Percentiles rank a stretch among this genome's conserved stretches.
Conservation (phyloP, 345 rosid species). For the Gossypium bickii region DNA sequence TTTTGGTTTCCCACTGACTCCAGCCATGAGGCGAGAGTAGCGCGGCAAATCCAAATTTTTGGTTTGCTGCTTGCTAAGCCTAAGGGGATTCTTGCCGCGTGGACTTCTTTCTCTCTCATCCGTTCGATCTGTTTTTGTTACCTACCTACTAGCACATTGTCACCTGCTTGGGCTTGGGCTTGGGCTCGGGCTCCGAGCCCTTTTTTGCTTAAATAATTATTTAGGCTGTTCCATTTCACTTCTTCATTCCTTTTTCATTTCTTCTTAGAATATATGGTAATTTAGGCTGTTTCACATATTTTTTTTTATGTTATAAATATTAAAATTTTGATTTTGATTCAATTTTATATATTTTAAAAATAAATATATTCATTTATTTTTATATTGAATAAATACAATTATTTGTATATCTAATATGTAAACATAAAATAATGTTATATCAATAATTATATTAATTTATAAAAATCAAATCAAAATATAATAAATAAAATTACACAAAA, state of each 20-base stretch:
- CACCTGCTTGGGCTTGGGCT: not conserved
- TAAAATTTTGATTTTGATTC: no score
- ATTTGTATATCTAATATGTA: no score
- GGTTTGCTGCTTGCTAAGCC: not conserved
- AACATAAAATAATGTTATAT: no score
- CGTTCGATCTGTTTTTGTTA: not conserved
- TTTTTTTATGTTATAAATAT: no score
- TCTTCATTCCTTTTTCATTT: not conserved
- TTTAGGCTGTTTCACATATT: no score
- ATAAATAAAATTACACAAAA: no score
- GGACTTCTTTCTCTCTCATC: not conserved
- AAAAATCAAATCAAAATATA: no score
- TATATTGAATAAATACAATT: no score
- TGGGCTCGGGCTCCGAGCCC: not conserved
- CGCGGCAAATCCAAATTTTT: conserved; percentile 8
- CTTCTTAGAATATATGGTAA: no score
- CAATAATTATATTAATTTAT: no score
- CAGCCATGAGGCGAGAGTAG: not conserved
- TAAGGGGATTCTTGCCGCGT: not conserved
- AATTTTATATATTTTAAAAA: no score
- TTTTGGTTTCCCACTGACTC: not conserved
- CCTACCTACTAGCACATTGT: not conserved
- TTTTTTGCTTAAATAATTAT: not conserved
- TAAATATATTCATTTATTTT: no score
- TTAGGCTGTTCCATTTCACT: not conserved